These are phyloP conservation scores for Trichoderma simmonsii DNA, from an alignment of 2,329 filamentous ascomycete species.

Conservation along the genomic window DNA sequence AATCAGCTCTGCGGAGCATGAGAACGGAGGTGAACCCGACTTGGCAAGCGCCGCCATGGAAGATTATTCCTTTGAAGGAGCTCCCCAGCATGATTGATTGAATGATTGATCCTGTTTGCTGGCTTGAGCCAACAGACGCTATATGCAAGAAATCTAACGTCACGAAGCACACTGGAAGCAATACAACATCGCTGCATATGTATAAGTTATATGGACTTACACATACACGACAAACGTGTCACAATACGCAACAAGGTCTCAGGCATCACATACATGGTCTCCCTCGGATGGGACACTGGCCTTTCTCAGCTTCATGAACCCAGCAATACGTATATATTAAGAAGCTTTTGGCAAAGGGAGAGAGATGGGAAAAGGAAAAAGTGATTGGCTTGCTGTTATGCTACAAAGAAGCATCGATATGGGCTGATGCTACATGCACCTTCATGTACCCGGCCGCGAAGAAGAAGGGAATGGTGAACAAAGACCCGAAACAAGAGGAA, in stretches of 20 bases:
- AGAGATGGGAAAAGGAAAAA: neutral
- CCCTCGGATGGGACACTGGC: neutral
- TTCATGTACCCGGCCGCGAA: too few relatives aligned
- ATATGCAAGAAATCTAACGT: neutral
- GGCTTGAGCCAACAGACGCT: neutral
- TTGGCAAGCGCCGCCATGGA: slow-evolving; percentile 38
- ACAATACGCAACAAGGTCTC: neutral
- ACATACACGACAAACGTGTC: neutral
- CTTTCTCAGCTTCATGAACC: neutral
- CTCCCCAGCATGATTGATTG: slow-evolving; percentile 23
- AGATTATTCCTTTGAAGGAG: slow-evolving; percentile 33
- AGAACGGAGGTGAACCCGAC: slow-evolving; percentile 26
- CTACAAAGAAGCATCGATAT: neutral
- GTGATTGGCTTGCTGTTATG: neutral
- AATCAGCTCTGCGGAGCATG: slow-evolving; percentile 36
- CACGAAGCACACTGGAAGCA: neutral
- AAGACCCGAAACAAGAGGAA: neutral
- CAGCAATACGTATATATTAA: neutral
- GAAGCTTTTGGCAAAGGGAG: neutral
- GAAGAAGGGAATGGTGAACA: neutral
- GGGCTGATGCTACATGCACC: neutral
- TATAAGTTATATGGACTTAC: neutral
- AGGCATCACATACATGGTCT: neutral
- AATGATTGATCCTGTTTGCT: neutral
- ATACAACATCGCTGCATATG: neutral